Base-by-base conservation (phyloP, 305 asterid genomes). In the Plantago rigida region DNA sequence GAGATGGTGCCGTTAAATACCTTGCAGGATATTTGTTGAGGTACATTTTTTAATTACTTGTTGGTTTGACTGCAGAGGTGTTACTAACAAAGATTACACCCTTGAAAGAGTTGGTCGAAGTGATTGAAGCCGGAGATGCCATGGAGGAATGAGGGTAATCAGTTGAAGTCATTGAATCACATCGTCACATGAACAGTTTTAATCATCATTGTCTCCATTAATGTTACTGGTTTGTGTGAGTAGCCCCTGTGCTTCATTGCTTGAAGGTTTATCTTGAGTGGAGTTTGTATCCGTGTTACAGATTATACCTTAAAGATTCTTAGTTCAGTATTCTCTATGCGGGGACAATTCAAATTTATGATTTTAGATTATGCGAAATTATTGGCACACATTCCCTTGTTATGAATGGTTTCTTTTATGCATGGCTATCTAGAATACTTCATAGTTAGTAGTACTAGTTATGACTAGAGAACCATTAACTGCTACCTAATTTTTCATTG, bases 71-170 rank as follows among this genome's bases (percentile, higher is more conserved):
- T 77, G 74, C 74, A 90, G 96, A 90, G 82, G 89, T 90, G 69
- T 69, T 90, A 73, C 63, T 70, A 56, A 87, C 87, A 3, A 90
- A 82, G 76, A 81, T 87, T 59, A 85, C 93, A 3, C 91, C 96
- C 24, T 11, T 90, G 70, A 78, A 45, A 53, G 89, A 87, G 65
- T 31, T 63, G 72, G 87, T 82, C 19, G 80, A 80, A 57, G 88
- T 87, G 36, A 69, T 77, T 57, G 94, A 87, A 79, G 92, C 80
- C 8, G 94, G 94, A 73, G 97, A 85, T 49, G 91, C 78, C 13
- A 87, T 85, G 97, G 95, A 87, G 69, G 97, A 90, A 53, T 85
- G 78, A 87, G 66, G 60, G 24, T 31, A 52, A n/a, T 44, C 54
- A 28, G 51, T 60, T 52, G 13, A 61, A 44, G 44, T 49, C n/a